Conservation (phyloP, 2,329 filamentous ascomycete genomes). For the Stagonosporopsis tanaceti region DNA sequence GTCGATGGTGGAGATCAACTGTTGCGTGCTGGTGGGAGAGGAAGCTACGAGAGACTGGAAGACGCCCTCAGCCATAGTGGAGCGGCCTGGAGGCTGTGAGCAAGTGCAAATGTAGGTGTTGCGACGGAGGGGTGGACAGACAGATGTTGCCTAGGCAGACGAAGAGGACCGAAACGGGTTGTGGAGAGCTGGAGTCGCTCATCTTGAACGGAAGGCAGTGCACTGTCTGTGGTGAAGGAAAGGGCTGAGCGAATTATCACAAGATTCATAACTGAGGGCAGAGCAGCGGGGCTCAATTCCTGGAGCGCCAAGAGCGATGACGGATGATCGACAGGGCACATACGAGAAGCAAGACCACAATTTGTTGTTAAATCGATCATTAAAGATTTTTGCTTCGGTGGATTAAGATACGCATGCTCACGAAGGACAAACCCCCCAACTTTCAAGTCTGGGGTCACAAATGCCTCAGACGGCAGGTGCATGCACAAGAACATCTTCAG, state of each 20-base stretch:
- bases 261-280: neutral
- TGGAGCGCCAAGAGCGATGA: constrained; percentile 8
- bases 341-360: neutral
- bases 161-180: constrained; percentile 78
- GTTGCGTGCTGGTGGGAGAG: constrained; percentile 56
- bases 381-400: neutral
- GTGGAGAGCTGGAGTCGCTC: constrained; percentile 24
- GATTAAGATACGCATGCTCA: no score
- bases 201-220: constrained; percentile 9
- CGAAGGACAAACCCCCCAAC: no score
- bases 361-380: neutral
- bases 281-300: constrained; percentile 1
- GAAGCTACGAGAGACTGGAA: constrained; percentile 74
- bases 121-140: constrained; percentile 37
- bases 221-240: neutral
- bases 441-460: neutral
- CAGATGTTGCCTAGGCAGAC: constrained; percentile 98
- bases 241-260: neutral
- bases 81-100: constrained; percentile 64
- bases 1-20: constrained; percentile 74
- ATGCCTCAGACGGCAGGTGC: neutral
- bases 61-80: constrained; percentile 95
- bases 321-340: constrained; percentile 15
- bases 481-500: neutral
- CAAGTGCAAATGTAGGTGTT: neutral